phyloP scores from a whole-genome alignment of 345 rosid species.

The Mangifera indica region DNA sequence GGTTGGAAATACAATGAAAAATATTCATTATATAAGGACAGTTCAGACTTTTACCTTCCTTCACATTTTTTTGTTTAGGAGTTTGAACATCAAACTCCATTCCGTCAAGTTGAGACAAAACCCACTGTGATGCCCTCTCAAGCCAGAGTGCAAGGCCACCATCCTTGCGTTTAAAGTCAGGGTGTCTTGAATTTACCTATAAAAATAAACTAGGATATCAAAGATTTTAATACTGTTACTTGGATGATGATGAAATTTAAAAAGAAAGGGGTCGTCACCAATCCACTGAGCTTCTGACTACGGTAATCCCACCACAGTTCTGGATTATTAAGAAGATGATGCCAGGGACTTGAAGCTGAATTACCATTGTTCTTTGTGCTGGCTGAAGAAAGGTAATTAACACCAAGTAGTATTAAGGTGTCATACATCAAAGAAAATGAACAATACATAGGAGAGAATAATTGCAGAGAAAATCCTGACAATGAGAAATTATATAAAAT shows the following conservation, averaged over 20 bases:
- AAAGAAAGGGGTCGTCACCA: conserved; percentile 38
- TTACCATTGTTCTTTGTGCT: background rate
- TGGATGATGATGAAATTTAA: conserved; percentile 15
- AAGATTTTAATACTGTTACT: conserved; percentile 1
- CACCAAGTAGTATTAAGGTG: background rate
- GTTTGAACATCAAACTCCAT: conserved; percentile 34
- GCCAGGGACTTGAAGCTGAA: conserved; percentile 38
- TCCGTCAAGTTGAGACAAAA: conserved; percentile 38
- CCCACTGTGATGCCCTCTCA: conserved; percentile 39
- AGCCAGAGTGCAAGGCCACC: conserved; percentile 58
- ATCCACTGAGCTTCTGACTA: conserved; percentile 46
- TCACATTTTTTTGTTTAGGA: conserved; percentile 25
- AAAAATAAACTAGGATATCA: conserved; percentile 2
- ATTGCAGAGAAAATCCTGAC: background rate
- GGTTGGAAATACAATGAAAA: background rate
- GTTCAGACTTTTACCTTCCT: conserved; percentile 42
- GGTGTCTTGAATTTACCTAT: conserved; percentile 59
- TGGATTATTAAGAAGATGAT: conserved; percentile 56
- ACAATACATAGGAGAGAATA: background rate
- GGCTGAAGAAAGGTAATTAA: no score
- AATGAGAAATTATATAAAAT: background rate
- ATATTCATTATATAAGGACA: background rate
- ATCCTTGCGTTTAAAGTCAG: conserved; percentile 77
- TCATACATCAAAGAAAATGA: background rate
- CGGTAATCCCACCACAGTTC: conserved; percentile 74